phyloP scores from a whole-genome alignment of 176 grass and related monocot species.

The Dactylis glomerata region DNA sequence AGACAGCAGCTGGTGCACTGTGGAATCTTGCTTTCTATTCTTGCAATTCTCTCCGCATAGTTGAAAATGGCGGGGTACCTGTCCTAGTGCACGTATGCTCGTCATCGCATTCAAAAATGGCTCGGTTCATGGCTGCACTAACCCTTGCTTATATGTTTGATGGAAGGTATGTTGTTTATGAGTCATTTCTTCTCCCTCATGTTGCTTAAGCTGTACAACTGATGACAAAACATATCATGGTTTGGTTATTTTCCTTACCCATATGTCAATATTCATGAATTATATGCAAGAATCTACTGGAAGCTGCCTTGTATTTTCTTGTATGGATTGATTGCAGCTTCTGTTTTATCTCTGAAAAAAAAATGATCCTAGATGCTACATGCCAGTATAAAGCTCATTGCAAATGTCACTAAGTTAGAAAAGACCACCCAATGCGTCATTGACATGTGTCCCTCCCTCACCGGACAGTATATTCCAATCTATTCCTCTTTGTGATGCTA shows the following conservation, averaged over 20 bases:
- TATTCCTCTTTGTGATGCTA: not conserved
- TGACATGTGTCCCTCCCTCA: not conserved
- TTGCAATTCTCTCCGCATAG: conserved; percentile 85
- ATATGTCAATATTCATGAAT: not conserved
- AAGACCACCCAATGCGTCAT: not conserved
- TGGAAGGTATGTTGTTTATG: conserved; percentile 63
- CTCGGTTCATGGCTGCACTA: conserved; percentile 99
- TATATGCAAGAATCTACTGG: not conserved
- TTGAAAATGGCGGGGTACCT: conserved; percentile 96
- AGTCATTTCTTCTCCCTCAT: conserved; percentile 2
- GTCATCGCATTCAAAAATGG: conserved; percentile 92
- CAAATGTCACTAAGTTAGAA: not conserved
- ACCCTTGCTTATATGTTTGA: conserved; percentile 99
- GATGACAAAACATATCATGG: not conserved
- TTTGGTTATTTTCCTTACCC: not conserved
- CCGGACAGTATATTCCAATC: not conserved
- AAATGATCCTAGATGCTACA: not conserved
- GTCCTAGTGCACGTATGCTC: conserved; percentile 82
- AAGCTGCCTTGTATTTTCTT: not conserved
- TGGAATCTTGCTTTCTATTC: conserved; percentile 99
- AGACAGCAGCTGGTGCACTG: conserved; percentile 97
- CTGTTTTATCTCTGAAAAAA: not conserved
- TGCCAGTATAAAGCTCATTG: not conserved
- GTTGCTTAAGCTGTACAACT: conserved; percentile 4
- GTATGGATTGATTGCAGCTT: not conserved